phyloP scores from a whole-genome alignment of 768 basidiomycete genomes.

The Lactifluus pinguis region DNA sequence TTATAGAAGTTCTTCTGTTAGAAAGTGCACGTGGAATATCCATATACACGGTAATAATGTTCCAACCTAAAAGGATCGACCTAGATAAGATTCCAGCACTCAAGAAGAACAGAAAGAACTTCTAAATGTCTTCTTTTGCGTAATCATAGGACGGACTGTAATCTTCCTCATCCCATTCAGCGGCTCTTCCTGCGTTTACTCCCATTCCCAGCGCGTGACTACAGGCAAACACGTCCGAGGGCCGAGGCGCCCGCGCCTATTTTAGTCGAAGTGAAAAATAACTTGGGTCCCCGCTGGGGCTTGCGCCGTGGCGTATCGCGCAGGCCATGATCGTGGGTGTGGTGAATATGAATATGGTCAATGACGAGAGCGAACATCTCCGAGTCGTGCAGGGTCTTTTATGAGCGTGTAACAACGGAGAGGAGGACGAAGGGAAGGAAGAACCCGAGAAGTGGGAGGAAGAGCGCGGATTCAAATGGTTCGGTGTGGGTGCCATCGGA shows the following conservation, averaged over 20 bases:
- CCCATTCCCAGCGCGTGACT: slow-evolving; percentile 54
- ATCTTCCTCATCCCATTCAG: slow-evolving; percentile 31
- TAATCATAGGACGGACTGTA: background rate
- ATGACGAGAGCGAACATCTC: background rate
- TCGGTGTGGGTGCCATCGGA: no score
- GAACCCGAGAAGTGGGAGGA: no score
- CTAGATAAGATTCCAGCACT: background rate
- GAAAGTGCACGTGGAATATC: background rate
- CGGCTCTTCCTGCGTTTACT: slow-evolving; percentile 43
- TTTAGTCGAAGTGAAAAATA: slow-evolving; percentile 74
- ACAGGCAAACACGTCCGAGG: slow-evolving; percentile 76
- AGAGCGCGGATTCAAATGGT: no score
- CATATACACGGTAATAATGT: background rate
- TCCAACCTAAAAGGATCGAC: background rate
- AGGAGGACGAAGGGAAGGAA: no score
- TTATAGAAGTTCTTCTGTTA: no score
- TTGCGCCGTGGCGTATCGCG: slow-evolving; percentile 14
- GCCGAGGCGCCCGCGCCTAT: slow-evolving; percentile 65
- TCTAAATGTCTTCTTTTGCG: background rate
- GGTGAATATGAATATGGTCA: slow-evolving; percentile 17
- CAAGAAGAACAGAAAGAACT: slow-evolving; percentile 10
- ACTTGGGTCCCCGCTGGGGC: slow-evolving; percentile 37
- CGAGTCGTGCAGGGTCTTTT: no score
- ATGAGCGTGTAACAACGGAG: no score
- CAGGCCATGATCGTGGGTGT: slow-evolving; percentile 23